Base-by-base conservation (phyloP, 1,284 basidiomycete species). In the Psilocybe mexicana region DNA sequence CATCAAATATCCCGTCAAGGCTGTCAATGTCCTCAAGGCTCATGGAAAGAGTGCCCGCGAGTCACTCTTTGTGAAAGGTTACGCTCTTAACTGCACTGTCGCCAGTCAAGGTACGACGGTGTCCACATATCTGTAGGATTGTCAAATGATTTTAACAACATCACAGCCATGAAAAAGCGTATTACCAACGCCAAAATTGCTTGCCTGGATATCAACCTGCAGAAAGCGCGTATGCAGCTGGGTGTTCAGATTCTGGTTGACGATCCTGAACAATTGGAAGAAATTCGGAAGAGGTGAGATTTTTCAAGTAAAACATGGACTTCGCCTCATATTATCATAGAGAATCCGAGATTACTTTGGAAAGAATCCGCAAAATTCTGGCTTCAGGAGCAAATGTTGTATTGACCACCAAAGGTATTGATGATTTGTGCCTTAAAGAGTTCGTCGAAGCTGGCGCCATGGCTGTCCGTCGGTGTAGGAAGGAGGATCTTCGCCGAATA, bases 381-480 rank as follows among this genome's bases (percentile, higher is more conserved):
- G 95, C 90, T 11, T 83, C 96, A 4, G 97, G 97, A 52, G 97
- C 97, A 44, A 99, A 99, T 69, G 97, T 99, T 61, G 87, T 99
- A 47, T 79, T 99, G 57, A 99, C 97, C 26, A 99, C 97, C 38
- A 99, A 99, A 76, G 97, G 97, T 51, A 99, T 99, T 67, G 97
- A 99, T 70, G 97, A 99, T 71, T 81, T 99, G 33, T 97, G 95
- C 73, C 79, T 99, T 67, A 99, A 99, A 74, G 97, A 99, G 78
- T 99, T 99, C 69, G 94, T 99, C 56, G 97, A 99, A 78, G 96
- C 95, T 12, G 97, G 97, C 43, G 97, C 96, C 0, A 99, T 99
- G 92, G 97, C 95, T 42, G 97, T 99, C 55, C 88, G 97, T 63
- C 84, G 97, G 68, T 99, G 97, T 80, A 88, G 93, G 71, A 99